Percentiles rank a stretch among this genome's conserved stretches.
phyloP scores from a whole-genome alignment of 2,329 filamentous ascomycete genomes.

The Calycina marina region DNA sequence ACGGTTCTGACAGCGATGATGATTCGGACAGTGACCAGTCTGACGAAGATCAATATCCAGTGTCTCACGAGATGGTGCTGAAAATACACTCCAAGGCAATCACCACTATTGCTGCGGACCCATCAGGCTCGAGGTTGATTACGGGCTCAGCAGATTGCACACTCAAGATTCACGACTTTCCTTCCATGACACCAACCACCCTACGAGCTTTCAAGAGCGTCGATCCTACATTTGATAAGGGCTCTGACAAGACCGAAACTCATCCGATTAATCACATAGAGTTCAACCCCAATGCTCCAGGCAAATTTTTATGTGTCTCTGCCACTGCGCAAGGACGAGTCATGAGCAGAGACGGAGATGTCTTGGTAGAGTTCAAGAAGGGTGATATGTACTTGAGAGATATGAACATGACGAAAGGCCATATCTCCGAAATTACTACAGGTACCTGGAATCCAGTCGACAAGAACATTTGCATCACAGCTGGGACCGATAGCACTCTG shows the following conservation, averaged over 20 bases:
- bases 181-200: constrained; percentile 89
- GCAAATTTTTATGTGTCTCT: constrained; percentile 72
- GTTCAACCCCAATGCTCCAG: constrained; percentile 72
- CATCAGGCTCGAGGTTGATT: constrained; percentile 68
- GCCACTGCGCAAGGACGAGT: constrained; percentile 85
- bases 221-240: constrained; percentile 70
- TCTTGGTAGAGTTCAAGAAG: constrained; percentile 79
- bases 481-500: constrained; percentile 86
- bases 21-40: constrained; percentile 42
- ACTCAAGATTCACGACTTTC: constrained; percentile 87
- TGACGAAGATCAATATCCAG: constrained; percentile 77
- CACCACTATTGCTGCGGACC: constrained; percentile 72
- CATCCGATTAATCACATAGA: constrained; percentile 77
- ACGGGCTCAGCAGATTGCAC: constrained; percentile 88
- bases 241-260: constrained; percentile 57
- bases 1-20: constrained; percentile 25
- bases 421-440: constrained; percentile 80
- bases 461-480: constrained; percentile 73
- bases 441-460: constrained; percentile 86
- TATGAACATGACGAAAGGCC: constrained; percentile 95
- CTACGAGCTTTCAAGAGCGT: constrained; percentile 86
- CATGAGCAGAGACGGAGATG: constrained; percentile 75
- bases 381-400: constrained; percentile 97
- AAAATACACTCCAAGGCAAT: constrained; percentile 86
- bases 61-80: constrained; percentile 83